phyloP scores from a whole-genome alignment of 2,329 filamentous ascomycete genomes.

The Didymellaceae sp. region DNA sequence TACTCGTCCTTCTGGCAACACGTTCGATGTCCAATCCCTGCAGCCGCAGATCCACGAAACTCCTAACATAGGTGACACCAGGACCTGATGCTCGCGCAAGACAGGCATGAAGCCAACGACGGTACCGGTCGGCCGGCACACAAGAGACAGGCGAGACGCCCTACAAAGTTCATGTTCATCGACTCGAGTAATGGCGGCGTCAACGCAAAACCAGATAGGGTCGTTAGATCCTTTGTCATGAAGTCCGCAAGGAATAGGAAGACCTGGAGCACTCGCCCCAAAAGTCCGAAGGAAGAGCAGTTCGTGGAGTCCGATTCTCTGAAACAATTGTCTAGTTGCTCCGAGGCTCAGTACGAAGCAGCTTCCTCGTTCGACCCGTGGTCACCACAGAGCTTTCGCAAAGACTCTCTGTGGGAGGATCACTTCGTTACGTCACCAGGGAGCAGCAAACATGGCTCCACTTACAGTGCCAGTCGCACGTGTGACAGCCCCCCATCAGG shows the following conservation, averaged over 20 bases:
- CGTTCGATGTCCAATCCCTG: constrained; percentile 9
- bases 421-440: constrained; percentile 22
- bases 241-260: constrained; percentile 41
- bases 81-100: constrained; percentile 22
- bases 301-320: constrained; percentile 1
- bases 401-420: constrained; percentile 15
- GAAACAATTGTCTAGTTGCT: not conserved
- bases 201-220: constrained; percentile 41
- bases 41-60: constrained; percentile 11
- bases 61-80: constrained; percentile 7
- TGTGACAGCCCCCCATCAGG: constrained; percentile 23
- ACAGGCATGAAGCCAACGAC: constrained; percentile 3
- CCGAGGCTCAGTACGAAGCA: not conserved
- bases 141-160: constrained; percentile 22
- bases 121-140: not conserved
- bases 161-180: constrained; percentile 45
- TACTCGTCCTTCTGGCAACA: constrained; percentile 6
- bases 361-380: not conserved
- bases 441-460: constrained; percentile 25
- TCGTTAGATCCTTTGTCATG: constrained; percentile 47
- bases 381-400: not conserved
- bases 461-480: constrained; percentile 18
- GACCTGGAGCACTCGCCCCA: constrained; percentile 42
- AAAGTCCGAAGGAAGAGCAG: constrained; percentile 24
- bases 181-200: constrained; percentile 39